Evolutionary conservation across 2,329 filamentous ascomycete species (phyloP), one percentile per base, ranked within the genome.

Genomic region (Aspergillus ibericus): DNA sequence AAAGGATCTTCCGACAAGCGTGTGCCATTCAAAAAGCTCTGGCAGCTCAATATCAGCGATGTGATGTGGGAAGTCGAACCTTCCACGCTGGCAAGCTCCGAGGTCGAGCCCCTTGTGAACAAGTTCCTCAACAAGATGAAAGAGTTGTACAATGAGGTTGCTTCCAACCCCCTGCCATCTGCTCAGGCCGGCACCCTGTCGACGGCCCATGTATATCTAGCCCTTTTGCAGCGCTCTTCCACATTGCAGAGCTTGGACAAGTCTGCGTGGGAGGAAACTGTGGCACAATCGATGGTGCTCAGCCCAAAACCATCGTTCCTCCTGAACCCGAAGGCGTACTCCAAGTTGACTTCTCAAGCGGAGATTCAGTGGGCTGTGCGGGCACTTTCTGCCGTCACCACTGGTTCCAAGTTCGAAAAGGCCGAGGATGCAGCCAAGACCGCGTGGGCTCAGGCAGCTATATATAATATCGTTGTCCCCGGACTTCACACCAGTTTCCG

Each of bases 1-100:
- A 98, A 96, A 75, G 95, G 93, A 1, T 81, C 96, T 44, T 81
- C 83, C 7, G 95, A 99, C 65, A 99, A 98, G 76, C 91, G 92
- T 67, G 79, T 90, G 1, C 82, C 87, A 5, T 85, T 90, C 54
- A 88, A 91, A 27, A 91, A 88, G 62, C 78, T 91, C 20, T 99
- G 95, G 95, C 83, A 91, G 53, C 79, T 95, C 36, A 86, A 87
- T 40, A 79, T 88, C 34, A 92, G 90, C 40, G 85, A 91, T 32
- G 78, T 93, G 1, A 78, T 96, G 47, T 88, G 87, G 79, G 76
- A 80, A 36, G 77, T 85, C 13, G 72, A 79, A 34, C 66, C 78
- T 15, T 70, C 79, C n/a, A 69, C 79, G 12, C 69, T 86, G 47
- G 75, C 82, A 38, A 76, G 80, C 49, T 79, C 80, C 35, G 77